Conservation (phyloP, 2,329 filamentous ascomycete species). For the Westerdykella sp. region DNA sequence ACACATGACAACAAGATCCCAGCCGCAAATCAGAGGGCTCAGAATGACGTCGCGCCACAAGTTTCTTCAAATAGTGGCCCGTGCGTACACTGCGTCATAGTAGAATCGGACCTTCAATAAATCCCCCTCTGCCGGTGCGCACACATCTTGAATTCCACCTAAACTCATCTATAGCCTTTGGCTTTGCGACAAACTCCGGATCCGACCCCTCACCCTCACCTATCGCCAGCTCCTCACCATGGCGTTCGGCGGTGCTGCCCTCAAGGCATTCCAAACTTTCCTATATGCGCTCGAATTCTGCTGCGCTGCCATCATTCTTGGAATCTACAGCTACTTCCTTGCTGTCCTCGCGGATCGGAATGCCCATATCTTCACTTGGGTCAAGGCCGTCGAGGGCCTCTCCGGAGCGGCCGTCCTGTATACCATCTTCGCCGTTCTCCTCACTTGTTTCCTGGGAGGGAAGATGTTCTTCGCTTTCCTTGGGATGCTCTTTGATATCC, state of each 20-base stretch:
- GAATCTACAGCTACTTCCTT: slow-evolving; percentile 76
- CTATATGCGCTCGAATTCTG: slow-evolving; percentile 69
- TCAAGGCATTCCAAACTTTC: slow-evolving; percentile 65
- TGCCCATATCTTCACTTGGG: slow-evolving; percentile 55
- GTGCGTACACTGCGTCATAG: not conserved
- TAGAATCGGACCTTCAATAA: not conserved
- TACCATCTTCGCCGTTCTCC: slow-evolving; percentile 61
- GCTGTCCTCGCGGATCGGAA: slow-evolving; percentile 62
- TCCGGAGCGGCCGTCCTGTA: slow-evolving; percentile 70
- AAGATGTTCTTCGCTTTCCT: slow-evolving; percentile 65
- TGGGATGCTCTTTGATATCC: slow-evolving; percentile 68
- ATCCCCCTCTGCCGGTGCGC: not conserved
- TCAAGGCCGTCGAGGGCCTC: slow-evolving; percentile 66
- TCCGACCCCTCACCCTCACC: no score
- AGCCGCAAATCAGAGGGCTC: no score
- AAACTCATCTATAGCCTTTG: not conserved
- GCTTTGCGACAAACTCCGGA: no score
- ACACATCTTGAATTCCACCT: not conserved
- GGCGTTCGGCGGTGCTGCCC: slow-evolving; percentile 54
- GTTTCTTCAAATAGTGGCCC: not conserved
- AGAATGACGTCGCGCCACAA: not conserved
- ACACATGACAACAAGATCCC: no score
- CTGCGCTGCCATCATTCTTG: slow-evolving; percentile 67
- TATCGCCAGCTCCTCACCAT: slow-evolving; percentile 38
- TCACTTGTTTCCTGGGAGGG: slow-evolving; percentile 76